Evolutionary conservation across 768 basidiomycete species (phyloP).

Genomic region (Pleurotus citrinopileatus): DNA sequence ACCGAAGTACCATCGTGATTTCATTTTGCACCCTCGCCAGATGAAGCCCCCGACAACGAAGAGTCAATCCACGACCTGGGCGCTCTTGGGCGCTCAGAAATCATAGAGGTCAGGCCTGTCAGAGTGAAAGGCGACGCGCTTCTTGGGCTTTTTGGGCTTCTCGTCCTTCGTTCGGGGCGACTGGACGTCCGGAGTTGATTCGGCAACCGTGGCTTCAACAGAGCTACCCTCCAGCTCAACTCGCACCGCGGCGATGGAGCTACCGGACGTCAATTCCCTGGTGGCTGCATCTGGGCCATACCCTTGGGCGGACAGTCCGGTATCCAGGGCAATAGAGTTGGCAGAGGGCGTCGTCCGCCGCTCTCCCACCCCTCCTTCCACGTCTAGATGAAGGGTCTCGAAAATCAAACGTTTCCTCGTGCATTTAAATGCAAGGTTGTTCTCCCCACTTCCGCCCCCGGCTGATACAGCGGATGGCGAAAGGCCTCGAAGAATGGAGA

Average conservation of each 20-base stretch:
- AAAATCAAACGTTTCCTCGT: conserved; percentile 84
- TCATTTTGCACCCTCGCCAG: conserved; percentile 6
- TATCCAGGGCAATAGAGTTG: conserved; percentile 15
- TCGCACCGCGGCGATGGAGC: conserved; percentile 34
- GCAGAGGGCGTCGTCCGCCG: conserved; percentile 57
- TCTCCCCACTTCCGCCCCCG: conserved; percentile 75
- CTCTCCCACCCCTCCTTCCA: conserved; percentile 83
- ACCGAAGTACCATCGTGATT: background rate
- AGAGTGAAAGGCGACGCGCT: conserved; percentile 67
- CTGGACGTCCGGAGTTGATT: background rate
- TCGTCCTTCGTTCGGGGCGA: background rate
- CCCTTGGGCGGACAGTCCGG: conserved; percentile 14
- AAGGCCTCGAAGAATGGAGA: conserved; percentile 81
- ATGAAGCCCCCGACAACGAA: background rate
- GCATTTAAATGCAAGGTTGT: conserved; percentile 93
- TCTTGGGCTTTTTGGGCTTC: conserved; percentile 49
- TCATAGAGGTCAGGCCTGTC: conserved; percentile 73
- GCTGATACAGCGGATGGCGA: conserved; percentile 47
- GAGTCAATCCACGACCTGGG: background rate
- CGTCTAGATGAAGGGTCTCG: conserved; percentile 87
- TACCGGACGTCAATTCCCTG: conserved; percentile 2
- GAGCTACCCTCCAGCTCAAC: conserved; percentile 39
- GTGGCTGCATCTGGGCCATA: conserved; percentile 10
- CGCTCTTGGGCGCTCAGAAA: conserved; percentile 53
- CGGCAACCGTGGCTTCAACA: conserved; percentile 6